phyloP scores from a whole-genome alignment of 106 monocot genomes.

The Dioscorea zingiberensis region DNA sequence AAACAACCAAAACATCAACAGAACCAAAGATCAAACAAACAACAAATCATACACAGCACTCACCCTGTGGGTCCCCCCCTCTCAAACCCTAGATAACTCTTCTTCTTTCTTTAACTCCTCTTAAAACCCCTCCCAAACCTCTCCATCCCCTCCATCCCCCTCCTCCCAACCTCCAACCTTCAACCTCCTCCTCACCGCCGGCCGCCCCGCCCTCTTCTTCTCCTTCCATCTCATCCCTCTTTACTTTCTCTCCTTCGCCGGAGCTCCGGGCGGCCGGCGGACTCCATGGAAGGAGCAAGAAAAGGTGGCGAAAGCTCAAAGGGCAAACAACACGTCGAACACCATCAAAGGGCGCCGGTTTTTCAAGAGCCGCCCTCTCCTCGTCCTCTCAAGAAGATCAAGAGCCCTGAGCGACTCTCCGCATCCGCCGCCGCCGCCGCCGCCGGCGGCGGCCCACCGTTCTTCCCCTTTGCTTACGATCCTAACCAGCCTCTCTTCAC shows the following conservation, averaged over 20 bases:
- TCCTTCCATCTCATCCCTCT: background rate
- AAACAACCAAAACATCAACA: too few relatives aligned
- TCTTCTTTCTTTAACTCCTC: background rate
- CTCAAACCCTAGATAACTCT: background rate
- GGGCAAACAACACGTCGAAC: background rate
- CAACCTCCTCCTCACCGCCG: background rate
- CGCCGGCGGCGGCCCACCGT: background rate
- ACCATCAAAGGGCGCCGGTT: background rate
- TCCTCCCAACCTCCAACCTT: background rate
- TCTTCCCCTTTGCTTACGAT: slow-evolving; percentile 12
- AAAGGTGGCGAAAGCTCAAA: background rate
- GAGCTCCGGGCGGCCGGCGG: background rate
- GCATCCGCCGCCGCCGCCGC: background rate
- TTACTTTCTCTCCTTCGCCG: background rate
- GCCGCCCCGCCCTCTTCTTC: background rate
- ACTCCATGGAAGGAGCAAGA: slow-evolving; percentile 1
- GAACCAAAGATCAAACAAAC: too few relatives aligned
- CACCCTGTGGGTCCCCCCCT: background rate
- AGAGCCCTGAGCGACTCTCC: slow-evolving; percentile 9
- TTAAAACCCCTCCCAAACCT: background rate
- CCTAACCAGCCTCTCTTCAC: background rate
- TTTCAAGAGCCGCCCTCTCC: background rate
- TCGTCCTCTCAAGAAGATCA: slow-evolving; percentile 16
- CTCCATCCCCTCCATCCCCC: too few relatives aligned
- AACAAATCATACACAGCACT: background rate